phyloP scores from a whole-genome alignment of 1,284 basidiomycete species.

The Ustilago xerochloae region DNA sequence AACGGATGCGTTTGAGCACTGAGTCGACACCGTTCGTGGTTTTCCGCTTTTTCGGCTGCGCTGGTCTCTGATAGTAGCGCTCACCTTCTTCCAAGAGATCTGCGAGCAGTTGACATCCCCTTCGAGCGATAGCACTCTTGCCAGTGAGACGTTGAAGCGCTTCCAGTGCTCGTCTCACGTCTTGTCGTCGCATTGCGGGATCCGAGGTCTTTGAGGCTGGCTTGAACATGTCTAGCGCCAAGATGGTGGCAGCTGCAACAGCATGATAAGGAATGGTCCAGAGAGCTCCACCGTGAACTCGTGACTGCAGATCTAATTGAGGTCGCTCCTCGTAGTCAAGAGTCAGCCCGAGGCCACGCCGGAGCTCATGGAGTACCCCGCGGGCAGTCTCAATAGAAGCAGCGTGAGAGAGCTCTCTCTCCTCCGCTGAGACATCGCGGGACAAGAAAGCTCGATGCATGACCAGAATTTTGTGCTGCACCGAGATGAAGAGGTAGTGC shows the following conservation, averaged over 20 bases:
- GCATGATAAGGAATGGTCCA: slow-evolving; percentile 56
- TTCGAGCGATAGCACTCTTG: slow-evolving; percentile 49
- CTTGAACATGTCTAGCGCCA: slow-evolving; percentile 49
- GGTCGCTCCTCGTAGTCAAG: slow-evolving; percentile 31
- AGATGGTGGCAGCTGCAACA: slow-evolving; percentile 46
- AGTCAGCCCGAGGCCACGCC: slow-evolving; percentile 38
- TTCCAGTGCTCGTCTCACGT: slow-evolving; percentile 40
- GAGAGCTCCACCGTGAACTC: slow-evolving; percentile 46
- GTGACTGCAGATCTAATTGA: slow-evolving; percentile 42
- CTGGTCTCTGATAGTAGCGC: slow-evolving; percentile 27
- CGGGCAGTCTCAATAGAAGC: slow-evolving; percentile 50
- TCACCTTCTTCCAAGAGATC: slow-evolving; percentile 38
- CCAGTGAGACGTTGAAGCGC: slow-evolving; percentile 32
- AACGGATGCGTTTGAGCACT: slow-evolving; percentile 32
- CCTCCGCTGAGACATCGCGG: slow-evolving; percentile 28
- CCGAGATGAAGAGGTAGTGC: slow-evolving; percentile 52
- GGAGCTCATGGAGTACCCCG: slow-evolving; percentile 43
- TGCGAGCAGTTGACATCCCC: slow-evolving; percentile 43
- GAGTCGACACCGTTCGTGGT: slow-evolving; percentile 28
- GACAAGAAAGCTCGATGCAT: slow-evolving; percentile 54
- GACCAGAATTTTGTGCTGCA: slow-evolving; percentile 52
- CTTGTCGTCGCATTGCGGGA: slow-evolving; percentile 27
- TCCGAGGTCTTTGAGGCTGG: slow-evolving; percentile 18
- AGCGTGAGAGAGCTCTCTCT: slow-evolving; percentile 36
- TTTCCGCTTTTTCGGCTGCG: slow-evolving; percentile 27